Evolutionary conservation across 2,329 filamentous ascomycete genomes (phyloP).

Genomic region (Madurella fahalii): DNA sequence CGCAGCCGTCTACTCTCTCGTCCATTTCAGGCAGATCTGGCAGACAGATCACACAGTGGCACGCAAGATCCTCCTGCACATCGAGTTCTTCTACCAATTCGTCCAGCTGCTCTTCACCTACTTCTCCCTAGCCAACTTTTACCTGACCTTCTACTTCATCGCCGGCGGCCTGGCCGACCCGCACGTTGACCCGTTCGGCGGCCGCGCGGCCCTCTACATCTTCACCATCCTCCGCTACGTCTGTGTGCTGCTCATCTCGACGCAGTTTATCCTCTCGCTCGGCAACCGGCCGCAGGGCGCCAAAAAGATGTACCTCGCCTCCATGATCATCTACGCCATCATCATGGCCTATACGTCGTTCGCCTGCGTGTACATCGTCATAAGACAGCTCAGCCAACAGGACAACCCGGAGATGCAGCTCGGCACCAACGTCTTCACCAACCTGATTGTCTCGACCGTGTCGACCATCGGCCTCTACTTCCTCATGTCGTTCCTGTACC

Average conservation of each 20-base stretch:
- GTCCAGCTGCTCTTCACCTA: conserved; percentile 92
- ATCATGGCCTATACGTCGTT: conserved; percentile 98
- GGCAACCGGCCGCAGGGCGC: conserved; percentile 95
- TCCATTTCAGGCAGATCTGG: conserved; percentile 94
- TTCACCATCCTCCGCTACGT: conserved; percentile 83
- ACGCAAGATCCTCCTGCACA: conserved; percentile 85
- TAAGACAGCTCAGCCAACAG: conserved; percentile 64
- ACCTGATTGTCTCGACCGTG: conserved; percentile 83
- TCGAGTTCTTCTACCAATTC: conserved; percentile 95
- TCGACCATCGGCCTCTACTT: conserved; percentile 94
- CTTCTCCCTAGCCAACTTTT: conserved; percentile 98
- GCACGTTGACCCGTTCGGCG: conserved; percentile 82
- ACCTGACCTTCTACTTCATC: conserved; percentile 97
- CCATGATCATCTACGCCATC: conserved; percentile 83
- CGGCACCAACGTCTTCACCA: conserved; percentile 89
- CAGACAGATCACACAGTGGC: conserved; percentile 83
- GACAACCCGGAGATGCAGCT: conserved; percentile 48
- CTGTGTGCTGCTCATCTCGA: conserved; percentile 81
- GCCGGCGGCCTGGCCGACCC: conserved; percentile 82
- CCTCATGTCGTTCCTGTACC: conserved; percentile 90
- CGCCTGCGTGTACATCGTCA: conserved; percentile 81
- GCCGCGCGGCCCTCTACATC: conserved; percentile 77
- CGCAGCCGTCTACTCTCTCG: conserved; percentile 92
- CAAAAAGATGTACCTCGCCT: conserved; percentile 80
- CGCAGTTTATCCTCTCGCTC: conserved; percentile 94